A percentile compares a stretch with the other conserved stretches of the same genome.
Evolutionary conservation across 768 basidiomycete species (phyloP).

Genomic region (Albatrellus ellisii): DNA sequence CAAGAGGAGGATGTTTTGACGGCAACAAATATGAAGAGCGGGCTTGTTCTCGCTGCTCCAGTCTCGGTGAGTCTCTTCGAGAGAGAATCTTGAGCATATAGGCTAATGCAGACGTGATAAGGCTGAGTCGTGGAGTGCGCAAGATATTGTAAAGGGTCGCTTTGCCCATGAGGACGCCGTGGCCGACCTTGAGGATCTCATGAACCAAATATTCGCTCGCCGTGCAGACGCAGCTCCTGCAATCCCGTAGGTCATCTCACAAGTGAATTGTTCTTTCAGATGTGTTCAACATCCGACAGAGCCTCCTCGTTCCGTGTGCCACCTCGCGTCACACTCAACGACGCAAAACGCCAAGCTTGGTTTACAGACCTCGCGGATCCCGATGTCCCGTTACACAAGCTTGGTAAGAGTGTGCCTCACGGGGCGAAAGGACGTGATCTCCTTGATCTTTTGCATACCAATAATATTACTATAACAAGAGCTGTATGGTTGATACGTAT

Average conservation of each 20-base stretch:
- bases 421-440: slow-evolving; percentile 79
- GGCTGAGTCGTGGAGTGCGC: slow-evolving; percentile 55
- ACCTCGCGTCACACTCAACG: slow-evolving; percentile 69
- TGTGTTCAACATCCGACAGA: slow-evolving; percentile 23
- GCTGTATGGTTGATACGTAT: slow-evolving; percentile 85
- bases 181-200: slow-evolving; percentile 53
- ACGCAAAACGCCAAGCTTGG: slow-evolving; percentile 70
- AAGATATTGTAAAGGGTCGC: slow-evolving; percentile 35
- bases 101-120: too few relatives aligned
- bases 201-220: slow-evolving; percentile 62
- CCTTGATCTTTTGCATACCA: slow-evolving; percentile 62
- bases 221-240: slow-evolving; percentile 40
- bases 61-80: slow-evolving; percentile 38
- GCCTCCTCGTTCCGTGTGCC: slow-evolving; percentile 66
- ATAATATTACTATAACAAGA: slow-evolving; percentile 65
- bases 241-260: slow-evolving; percentile 42
- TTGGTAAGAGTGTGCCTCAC: slow-evolving; percentile 79
- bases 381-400: slow-evolving; percentile 64
- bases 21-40: slow-evolving; percentile 49
- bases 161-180: slow-evolving; percentile 40
- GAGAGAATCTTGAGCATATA: neutral
- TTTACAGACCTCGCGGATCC: slow-evolving; percentile 75
- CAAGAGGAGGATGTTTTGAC: slow-evolving; percentile 69
- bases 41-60: slow-evolving; percentile 38
- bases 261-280: too few relatives aligned